A percentile compares a stretch with the other conserved stretches of the same genome.
phyloP scores from a whole-genome alignment of 2,329 filamentous ascomycete species.

The Colletotrichum caudatum region DNA sequence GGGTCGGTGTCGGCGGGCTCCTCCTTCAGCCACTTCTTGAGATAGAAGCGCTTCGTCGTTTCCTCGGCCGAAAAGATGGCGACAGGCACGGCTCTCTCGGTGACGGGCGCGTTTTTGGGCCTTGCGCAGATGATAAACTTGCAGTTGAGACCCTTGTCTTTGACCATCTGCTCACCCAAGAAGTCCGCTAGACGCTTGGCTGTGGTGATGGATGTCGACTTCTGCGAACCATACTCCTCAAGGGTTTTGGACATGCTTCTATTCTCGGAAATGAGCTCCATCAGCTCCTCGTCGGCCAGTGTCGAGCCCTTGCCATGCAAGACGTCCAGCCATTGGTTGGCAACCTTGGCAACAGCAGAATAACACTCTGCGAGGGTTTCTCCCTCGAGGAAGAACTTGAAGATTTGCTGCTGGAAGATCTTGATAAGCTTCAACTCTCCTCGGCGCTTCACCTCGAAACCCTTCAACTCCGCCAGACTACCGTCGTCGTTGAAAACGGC shows the following conservation, averaged over 20 bases:
- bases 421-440: slow-evolving; percentile 99
- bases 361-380: slow-evolving; percentile 91
- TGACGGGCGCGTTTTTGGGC: slow-evolving; percentile 90
- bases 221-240: slow-evolving; percentile 94
- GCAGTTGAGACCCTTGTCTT: slow-evolving; percentile 99
- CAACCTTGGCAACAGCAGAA: slow-evolving; percentile 89
- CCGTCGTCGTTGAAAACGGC: slow-evolving; percentile 99
- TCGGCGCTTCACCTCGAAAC: slow-evolving; percentile 96
- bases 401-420: slow-evolving; percentile 99
- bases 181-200: slow-evolving; percentile 96
- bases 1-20: slow-evolving; percentile 93
- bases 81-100: slow-evolving; percentile 92
- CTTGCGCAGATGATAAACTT: slow-evolving; percentile 97
- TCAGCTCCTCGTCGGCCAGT: slow-evolving; percentile 94
- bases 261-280: slow-evolving; percentile 99
- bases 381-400: slow-evolving; percentile 98
- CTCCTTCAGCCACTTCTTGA: slow-evolving; percentile 96
- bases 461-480: slow-evolving; percentile 93
- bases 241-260: slow-evolving; percentile 97
- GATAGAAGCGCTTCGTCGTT: slow-evolving; percentile 85
- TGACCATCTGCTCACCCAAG: slow-evolving; percentile 97
- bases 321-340: slow-evolving; percentile 97
- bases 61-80: slow-evolving; percentile 97
- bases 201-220: slow-evolving; percentile 99
- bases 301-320: slow-evolving; percentile 89